These are phyloP conservation scores for Apiotrichum laibachii DNA, from an alignment of 1,284 basidiomycete species.

Conservation along the genomic window DNA sequence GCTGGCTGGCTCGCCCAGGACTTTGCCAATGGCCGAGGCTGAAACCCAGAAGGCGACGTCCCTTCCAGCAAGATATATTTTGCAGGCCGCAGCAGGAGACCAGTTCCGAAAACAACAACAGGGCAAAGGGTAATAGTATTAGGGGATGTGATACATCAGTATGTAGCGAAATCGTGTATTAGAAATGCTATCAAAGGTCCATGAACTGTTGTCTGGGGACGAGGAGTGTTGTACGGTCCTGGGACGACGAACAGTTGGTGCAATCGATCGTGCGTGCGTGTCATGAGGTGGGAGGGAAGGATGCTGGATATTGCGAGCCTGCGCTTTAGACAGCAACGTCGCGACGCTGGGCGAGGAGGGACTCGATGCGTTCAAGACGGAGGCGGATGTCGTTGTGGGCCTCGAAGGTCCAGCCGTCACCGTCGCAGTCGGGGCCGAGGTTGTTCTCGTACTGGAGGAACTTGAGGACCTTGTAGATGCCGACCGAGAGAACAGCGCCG, in stretches of 20 bases:
- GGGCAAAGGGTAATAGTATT: background rate
- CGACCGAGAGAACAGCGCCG: slow-evolving; percentile 46
- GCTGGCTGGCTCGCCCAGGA: too few species aligned
- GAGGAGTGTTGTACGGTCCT: background rate
- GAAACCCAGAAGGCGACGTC: too few species aligned
- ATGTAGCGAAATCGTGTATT: background rate
- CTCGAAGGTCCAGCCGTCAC: slow-evolving; percentile 15
- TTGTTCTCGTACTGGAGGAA: slow-evolving; percentile 33
- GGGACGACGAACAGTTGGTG: background rate
- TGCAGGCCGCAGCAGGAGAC: too few species aligned
- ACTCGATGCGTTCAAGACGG: slow-evolving; percentile 29
- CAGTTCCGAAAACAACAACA: too few species aligned
- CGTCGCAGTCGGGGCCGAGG: slow-evolving; percentile 29
- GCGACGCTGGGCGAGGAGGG: slow-evolving; percentile 10
- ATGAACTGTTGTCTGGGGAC: background rate
- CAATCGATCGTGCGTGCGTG: background rate
- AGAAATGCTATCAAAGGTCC: slow-evolving; percentile 3
- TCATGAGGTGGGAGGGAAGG: background rate
- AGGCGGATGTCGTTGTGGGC: slow-evolving; percentile 13
- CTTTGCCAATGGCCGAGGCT: too few species aligned
- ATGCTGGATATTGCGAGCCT: background rate
- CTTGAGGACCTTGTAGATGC: slow-evolving; percentile 48
- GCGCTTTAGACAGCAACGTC: slow-evolving; percentile 1
- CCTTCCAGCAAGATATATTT: too few species aligned
- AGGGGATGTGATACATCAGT: background rate